Base-by-base conservation (phyloP, 345 rosid species). In the Arabidopsis suecica region DNA sequence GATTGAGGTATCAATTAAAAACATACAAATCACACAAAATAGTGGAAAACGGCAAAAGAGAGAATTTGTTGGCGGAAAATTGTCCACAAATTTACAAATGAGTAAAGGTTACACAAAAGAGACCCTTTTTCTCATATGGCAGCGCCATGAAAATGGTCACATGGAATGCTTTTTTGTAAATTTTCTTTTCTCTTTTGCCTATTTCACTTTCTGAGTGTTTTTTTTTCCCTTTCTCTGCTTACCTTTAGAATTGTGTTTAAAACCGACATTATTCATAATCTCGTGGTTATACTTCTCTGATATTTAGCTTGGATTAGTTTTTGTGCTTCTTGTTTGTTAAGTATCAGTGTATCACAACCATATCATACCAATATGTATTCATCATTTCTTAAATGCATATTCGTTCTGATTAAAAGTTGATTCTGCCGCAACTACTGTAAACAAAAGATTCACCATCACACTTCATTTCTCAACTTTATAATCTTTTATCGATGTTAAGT, bases 31-130 rank as follows among this genome's bases (percentile, higher is more conserved):
- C 3, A 14, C 32, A 3, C 8, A 60, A 28, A 28, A 28, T 38
- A 61, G 4, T 61, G 49, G 33, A 4, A 4, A 40, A 60, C 6
- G 65, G 32, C 48, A 20, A 38, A 61, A 2, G 49, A 38, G 16
- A 61, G n/a, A 6, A 60, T 11, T 60, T 60, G 16, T 38, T 38
- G 47, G 48, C 30, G n/a, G 16, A 40, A 40, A 61, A 14, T 44
- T 14, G 38, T 42, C 68, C 68, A 64, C 55, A 64, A 45, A 9
- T 16, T 48, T 6, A 1, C 16, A 63, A 63, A 63, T 28, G 68
- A 44, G 37, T 44, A 63, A 44, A 63, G 68, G 38, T 44, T 28
- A 63, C 18, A 64, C 28, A 64, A 45, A 64, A 64, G 22, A 9
- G 25, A 20, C 8, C 18, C 14, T 7, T 45, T 63, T 45, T n/a